Base-by-base conservation (phyloP, 345 rosid genomes). In the Trapa bicornis region DNA sequence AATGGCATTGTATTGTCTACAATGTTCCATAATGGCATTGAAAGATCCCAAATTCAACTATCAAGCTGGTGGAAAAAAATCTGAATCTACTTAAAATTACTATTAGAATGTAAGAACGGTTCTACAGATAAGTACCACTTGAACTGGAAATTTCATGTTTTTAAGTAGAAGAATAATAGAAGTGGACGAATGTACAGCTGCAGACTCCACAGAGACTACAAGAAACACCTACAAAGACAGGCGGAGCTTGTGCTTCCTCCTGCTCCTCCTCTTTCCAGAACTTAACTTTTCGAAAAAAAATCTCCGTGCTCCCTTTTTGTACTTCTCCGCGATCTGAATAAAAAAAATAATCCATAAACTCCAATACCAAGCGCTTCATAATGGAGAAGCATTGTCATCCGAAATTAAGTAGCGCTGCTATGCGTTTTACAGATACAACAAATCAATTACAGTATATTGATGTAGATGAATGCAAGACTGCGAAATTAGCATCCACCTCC, bases 201-300 rank as follows among this genome's bases (percentile, higher is more conserved):
- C 17, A 32, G 11, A 13, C 35, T 35, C 62, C 53, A 50, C 11
- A 47, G 61, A 16, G 39, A 54, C 15, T 42, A 43, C 47, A 69
- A 71, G 64, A 70, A 5, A 48, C 37, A 52, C 72, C 61, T 63
- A 66, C 38, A 75, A 94, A 94, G 84, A 94, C 92, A 85, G 97
- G 97, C 47, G 97, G 96, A 12, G 97, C 97, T 77, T 91, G 97
- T 5, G 97, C 96, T 79, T 91, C 97, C 65, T 89, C 93, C 72
- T 89, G 85, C 13, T 86, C 99, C 70, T 94, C 99, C 22, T 87
- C 97, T 70, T 87, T 94, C 99, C 99, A 94, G 67, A 94, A 94
- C 89, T 94, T 91, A 54, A 91, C 99, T 81, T 94, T 94, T 2
- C 97, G 87, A 75, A 91, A 94, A 79, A 94, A 94, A 32, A 87